Evolutionary conservation across 306 rosid species (phyloP), one percentile per base, ranked within the genome.

Genomic region (Erythrophleum fordii): DNA sequence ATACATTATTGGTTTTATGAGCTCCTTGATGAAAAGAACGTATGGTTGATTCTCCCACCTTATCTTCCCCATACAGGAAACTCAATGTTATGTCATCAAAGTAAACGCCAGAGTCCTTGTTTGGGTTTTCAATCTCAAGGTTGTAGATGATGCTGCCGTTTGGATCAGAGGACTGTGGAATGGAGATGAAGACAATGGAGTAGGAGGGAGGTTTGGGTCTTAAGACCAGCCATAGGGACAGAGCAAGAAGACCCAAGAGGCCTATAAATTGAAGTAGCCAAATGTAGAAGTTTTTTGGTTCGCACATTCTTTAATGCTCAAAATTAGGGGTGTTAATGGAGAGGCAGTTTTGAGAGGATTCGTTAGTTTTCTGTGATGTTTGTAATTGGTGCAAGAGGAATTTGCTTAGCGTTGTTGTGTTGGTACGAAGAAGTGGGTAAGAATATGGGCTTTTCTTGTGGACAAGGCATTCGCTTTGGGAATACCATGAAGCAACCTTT

Each of bases 121-220:
- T 89, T 7, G 83, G 48, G 74, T 89, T 89, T 41, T 83, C 56
- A 1, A 89, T 87, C 69, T 89, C 76, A 41, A 89, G 82, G 71
- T 0, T 8, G 51, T 81, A 87, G 2, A 4, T 5, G 75, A 89
- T 71, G 78, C 82, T 73, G 59, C 67, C 80, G 11, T 87, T 89
- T 68, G 41, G 64, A 61, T 20, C 41, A 5, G 70, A 55, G 76
- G 80, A 69, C 11, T 37, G 61, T 9, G 86, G 82, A 23, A 85
- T 22, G 73, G 83, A 80, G 72, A 89, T 20, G 81, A 25, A 83
- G 12, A 48, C 11, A 49, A 89, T 73, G 76, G 86, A 74, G 73
- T 68, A 85, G 20, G 59, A 56, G 3, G 90, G 89, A 41, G 60
- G 8, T 22, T 58, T 61, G 45, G 89, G 92, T 79, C 85, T 87